A percentile compares a stretch with the other conserved stretches of the same genome.
Evolutionary conservation across 2,329 filamentous ascomycete genomes (phyloP).

Genomic region (Ophiocordyceps camponoti-leonardi): DNA sequence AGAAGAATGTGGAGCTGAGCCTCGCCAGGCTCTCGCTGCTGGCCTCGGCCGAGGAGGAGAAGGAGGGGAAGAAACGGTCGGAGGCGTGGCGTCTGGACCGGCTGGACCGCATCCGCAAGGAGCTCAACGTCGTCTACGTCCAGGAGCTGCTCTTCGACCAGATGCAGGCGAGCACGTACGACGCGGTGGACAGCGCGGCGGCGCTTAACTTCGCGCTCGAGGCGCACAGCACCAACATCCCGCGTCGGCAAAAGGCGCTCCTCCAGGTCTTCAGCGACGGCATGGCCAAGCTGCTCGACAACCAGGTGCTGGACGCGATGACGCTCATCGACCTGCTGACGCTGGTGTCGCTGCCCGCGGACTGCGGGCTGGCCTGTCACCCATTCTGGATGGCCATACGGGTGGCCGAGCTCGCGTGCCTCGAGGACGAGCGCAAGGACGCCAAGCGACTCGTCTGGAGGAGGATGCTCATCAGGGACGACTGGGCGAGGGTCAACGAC

Average conservation of each 20-base stretch:
- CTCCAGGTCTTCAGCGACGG: slow-evolving; percentile 53
- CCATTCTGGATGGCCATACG: slow-evolving; percentile 64
- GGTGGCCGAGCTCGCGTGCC: slow-evolving; percentile 36
- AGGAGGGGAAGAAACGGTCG: slow-evolving; percentile 7
- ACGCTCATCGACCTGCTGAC: slow-evolving; percentile 63
- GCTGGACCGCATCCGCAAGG: slow-evolving; percentile 38
- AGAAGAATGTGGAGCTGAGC: slow-evolving; percentile 82
- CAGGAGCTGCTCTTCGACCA: slow-evolving; percentile 64
- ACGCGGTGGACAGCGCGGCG: slow-evolving; percentile 64
- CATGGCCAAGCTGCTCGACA: slow-evolving; percentile 51
- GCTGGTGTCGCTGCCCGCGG: slow-evolving; percentile 38
- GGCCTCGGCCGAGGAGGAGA: slow-evolving; percentile 32
- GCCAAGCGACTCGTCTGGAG: slow-evolving; percentile 62
- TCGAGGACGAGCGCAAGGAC: slow-evolving; percentile 38
- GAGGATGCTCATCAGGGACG: slow-evolving; percentile 64
- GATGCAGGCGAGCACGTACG: slow-evolving; percentile 47
- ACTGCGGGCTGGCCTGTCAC: slow-evolving; percentile 35
- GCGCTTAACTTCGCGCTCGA: slow-evolving; percentile 63
- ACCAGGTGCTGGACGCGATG: slow-evolving; percentile 51
- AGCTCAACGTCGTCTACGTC: slow-evolving; percentile 55
- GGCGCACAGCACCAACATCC: slow-evolving; percentile 38
- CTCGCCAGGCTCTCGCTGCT: slow-evolving; percentile 69
- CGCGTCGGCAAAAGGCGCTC: slow-evolving; percentile 47
- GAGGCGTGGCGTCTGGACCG: slow-evolving; percentile 21
- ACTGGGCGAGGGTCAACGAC: slow-evolving; percentile 69